phyloP scores from a whole-genome alignment of 306 rosid genomes.

The Betula pendula region DNA sequence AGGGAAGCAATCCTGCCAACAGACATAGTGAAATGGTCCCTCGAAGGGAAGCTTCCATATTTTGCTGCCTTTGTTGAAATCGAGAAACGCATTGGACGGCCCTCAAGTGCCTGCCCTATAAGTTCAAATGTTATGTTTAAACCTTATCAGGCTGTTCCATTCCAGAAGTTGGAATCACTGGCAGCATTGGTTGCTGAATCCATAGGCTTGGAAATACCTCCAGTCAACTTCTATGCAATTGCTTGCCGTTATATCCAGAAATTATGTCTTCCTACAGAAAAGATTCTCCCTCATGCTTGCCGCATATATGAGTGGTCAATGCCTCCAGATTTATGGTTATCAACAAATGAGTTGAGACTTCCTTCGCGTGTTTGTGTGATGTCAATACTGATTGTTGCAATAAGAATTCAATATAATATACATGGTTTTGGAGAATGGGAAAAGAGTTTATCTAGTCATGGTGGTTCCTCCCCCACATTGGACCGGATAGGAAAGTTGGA shows the following conservation, averaged over 20 bases:
- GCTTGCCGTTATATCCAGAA: slow-evolving; percentile 60
- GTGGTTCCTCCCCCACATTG: slow-evolving; percentile 33
- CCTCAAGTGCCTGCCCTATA: slow-evolving; percentile 73
- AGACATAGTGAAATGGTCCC: slow-evolving; percentile 72
- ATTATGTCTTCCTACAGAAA: slow-evolving; percentile 60
- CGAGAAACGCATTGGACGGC: slow-evolving; percentile 58
- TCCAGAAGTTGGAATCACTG: slow-evolving; percentile 63
- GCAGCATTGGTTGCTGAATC: slow-evolving; percentile 73
- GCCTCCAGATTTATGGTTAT: slow-evolving; percentile 80
- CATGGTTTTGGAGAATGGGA: slow-evolving; percentile 93
- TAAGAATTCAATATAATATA: slow-evolving; percentile 68
- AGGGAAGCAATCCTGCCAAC: slow-evolving; percentile 78
- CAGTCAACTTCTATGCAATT: slow-evolving; percentile 77
- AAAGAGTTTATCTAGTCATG: slow-evolving; percentile 47
- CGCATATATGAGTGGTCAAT: slow-evolving; percentile 77
- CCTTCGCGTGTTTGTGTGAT: slow-evolving; percentile 82
- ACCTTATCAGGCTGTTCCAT: slow-evolving; percentile 59
- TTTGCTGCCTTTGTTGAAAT: slow-evolving; percentile 76
- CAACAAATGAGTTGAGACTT: slow-evolving; percentile 60
- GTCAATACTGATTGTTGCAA: slow-evolving; percentile 77
- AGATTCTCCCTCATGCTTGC: slow-evolving; percentile 65
- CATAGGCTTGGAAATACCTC: slow-evolving; percentile 75
- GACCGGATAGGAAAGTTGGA: slow-evolving; percentile 15
- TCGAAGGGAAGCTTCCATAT: slow-evolving; percentile 87
- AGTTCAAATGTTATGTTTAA: slow-evolving; percentile 68